A percentile compares a stretch with the other conserved stretches of the same genome.
These are phyloP conservation scores for Nakazawaea anatomiae DNA, from an alignment of 805 yeast species.

Conservation along the genomic window DNA sequence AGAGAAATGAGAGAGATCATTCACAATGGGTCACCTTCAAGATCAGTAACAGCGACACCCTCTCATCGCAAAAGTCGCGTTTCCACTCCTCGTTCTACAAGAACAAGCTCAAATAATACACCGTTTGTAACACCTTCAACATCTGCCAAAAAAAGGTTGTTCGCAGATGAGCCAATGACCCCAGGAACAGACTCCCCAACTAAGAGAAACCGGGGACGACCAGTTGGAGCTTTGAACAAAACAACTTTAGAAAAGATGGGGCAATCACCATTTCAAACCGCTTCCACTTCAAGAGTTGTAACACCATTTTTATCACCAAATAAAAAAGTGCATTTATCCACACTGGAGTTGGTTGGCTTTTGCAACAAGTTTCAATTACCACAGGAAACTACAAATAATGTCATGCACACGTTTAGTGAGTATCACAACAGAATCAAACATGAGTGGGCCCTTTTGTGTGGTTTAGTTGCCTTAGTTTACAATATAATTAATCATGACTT, in stretches of 20 bases:
- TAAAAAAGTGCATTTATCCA: conserved; percentile 27
- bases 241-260: conserved; percentile 23
- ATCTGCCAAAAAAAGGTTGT: conserved; percentile 3
- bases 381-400: conserved; percentile 38
- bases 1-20: conserved; percentile 38
- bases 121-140: background rate
- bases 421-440: conserved; percentile 50
- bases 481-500: conserved; percentile 44
- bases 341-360: conserved; percentile 37
- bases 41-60: conserved; percentile 4
- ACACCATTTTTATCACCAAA: conserved; percentile 18
- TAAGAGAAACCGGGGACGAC: conserved; percentile 16
- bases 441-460: conserved; percentile 69
- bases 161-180: background rate
- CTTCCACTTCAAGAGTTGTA: background rate
- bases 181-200: conserved; percentile 6
- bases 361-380: conserved; percentile 66
- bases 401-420: conserved; percentile 44
- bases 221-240: conserved; percentile 15
- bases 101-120: background rate
- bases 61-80: background rate
- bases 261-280: conserved; percentile 4
- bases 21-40: conserved; percentile 20
- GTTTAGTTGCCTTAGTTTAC: conserved; percentile 55
- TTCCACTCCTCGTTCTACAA: background rate